Percentiles rank a stretch among this genome's conserved stretches.
Conservation (phyloP, 768 basidiomycete genomes). For the Boletus insuetus region DNA sequence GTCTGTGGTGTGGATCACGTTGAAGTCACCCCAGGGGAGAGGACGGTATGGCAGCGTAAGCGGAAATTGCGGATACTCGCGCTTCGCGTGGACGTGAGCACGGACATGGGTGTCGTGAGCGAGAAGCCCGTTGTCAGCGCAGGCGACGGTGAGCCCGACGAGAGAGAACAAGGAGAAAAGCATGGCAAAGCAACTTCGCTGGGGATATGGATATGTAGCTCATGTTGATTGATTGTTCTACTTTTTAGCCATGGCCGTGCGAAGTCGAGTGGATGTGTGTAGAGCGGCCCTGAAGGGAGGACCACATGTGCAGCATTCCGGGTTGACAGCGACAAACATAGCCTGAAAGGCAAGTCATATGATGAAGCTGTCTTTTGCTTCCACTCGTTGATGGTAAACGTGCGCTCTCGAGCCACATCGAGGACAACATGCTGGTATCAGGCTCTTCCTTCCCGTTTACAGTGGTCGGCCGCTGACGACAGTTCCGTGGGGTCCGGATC, state of each 20-base stretch:
- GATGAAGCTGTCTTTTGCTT: not conserved
- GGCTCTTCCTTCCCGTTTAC: too few species aligned
- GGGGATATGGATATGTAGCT: not conserved
- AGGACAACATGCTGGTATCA: too few species aligned
- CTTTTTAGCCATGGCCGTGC: not conserved
- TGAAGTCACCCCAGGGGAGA: constrained; percentile 86
- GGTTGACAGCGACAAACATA: not conserved
- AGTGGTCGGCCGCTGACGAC: too few species aligned
- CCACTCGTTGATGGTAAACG: not conserved
- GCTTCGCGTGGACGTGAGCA: constrained; percentile 32
- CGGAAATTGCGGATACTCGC: constrained; percentile 39
- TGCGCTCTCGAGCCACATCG: not conserved
- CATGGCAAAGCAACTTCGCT: constrained; percentile 2
- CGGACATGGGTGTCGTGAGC: constrained; percentile 32
- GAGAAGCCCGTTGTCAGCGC: constrained; percentile 14
- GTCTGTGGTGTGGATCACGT: constrained; percentile 85
- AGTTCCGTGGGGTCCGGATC: too few species aligned
- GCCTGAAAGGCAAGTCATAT: too few species aligned
- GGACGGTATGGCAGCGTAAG: constrained; percentile 59
- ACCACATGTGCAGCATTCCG: too few species aligned
- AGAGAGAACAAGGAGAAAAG: constrained; percentile 18
- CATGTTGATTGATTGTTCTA: not conserved
- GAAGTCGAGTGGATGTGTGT: too few species aligned
- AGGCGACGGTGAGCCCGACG: constrained; percentile 20
- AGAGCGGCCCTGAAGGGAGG: too few species aligned